Base-by-base conservation (phyloP, 2,329 filamentous ascomycete species). In the Botryosphaeria dothidea region DNA sequence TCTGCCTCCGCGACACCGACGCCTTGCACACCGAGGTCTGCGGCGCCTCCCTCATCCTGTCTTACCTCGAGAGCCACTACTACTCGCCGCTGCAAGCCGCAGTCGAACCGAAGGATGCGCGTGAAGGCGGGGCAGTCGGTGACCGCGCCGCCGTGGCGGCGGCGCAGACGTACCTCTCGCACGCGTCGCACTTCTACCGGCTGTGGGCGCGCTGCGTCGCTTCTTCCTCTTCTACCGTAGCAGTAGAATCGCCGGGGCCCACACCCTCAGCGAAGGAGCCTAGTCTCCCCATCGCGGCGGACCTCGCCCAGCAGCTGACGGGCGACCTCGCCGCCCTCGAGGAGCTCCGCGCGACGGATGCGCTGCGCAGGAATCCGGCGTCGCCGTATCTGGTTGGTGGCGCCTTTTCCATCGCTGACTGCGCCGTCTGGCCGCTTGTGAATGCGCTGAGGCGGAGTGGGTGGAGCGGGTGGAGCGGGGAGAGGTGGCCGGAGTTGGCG, bases 31-130 rank as follows among this genome's bases (percentile, higher is more conserved):
- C 75, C 0, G 74, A 79, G 51, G 66, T 78, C 0, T 27, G 61
- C 13, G 69, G 69, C 21, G 34, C 71, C 1, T 45, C 69, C 0
- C 66, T 71, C 3, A 72, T 78, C 27, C 66, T 80, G 0, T 49
- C 75, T 0, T 79, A 79, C 51, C 67, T 79, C 0, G 73, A 77
- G 31, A 71, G 70, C 3, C 77, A 74, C 65, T 58, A 74, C 49
- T 67, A 70, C 73, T 4, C 41, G 62, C 38, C 6, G 15, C 13
- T 11, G 46, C 9, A 17, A 46, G 29, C n/a, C n/a, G n/a, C n/a
- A n/a, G n/a, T n/a, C n/a, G n/a, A n/a, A n/a, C n/a, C n/a, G n/a
- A n/a, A n/a, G n/a, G n/a, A n/a, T n/a, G n/a, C n/a, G n/a, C n/a
- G n/a, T n/a, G n/a, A n/a, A n/a, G n/a, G n/a, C n/a, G n/a, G n/a